These are phyloP conservation scores for Rossbeevera mucosa DNA, from an alignment of 768 basidiomycete genomes.

Conservation along the genomic window DNA sequence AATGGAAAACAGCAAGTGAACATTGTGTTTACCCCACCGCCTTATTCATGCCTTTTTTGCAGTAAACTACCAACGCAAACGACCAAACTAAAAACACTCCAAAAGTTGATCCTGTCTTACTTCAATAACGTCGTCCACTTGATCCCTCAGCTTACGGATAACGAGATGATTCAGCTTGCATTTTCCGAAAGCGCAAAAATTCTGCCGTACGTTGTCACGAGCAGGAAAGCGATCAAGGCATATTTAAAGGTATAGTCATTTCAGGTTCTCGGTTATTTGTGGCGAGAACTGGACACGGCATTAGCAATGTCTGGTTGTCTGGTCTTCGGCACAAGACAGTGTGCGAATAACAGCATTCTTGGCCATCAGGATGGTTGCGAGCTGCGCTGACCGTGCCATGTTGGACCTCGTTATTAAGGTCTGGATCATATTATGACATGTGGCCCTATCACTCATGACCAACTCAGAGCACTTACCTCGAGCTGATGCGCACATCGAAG, in stretches of 20 bases:
- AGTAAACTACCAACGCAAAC: constrained; percentile 86
- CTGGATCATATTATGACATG: neutral
- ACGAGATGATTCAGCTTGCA: constrained; percentile 61
- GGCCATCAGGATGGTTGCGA: constrained; percentile 74
- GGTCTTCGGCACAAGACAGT: constrained; percentile 78
- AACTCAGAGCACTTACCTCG: constrained; percentile 77
- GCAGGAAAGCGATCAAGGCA: constrained; percentile 76
- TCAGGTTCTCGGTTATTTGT: neutral
- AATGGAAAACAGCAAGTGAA: constrained; percentile 80
- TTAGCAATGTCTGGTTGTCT: constrained; percentile 78
- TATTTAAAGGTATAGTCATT: constrained; percentile 75
- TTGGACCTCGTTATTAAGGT: constrained; percentile 88
- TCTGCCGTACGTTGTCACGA: constrained; percentile 81
- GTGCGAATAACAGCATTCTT: constrained; percentile 84
- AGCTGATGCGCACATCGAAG: constrained; percentile 79
- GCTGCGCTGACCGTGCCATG: constrained; percentile 72
- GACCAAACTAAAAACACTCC: constrained; percentile 74
- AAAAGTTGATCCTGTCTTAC: constrained; percentile 84
- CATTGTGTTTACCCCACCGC: neutral
- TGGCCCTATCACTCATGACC: neutral
- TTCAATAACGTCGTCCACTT: constrained; percentile 84
- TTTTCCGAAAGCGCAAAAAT: constrained; percentile 84
- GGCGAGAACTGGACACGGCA: neutral
- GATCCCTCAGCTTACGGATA: constrained; percentile 68
- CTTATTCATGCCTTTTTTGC: constrained; percentile 1